Conservation (phyloP, 345 rosid species). For the Durio zibethinus region DNA sequence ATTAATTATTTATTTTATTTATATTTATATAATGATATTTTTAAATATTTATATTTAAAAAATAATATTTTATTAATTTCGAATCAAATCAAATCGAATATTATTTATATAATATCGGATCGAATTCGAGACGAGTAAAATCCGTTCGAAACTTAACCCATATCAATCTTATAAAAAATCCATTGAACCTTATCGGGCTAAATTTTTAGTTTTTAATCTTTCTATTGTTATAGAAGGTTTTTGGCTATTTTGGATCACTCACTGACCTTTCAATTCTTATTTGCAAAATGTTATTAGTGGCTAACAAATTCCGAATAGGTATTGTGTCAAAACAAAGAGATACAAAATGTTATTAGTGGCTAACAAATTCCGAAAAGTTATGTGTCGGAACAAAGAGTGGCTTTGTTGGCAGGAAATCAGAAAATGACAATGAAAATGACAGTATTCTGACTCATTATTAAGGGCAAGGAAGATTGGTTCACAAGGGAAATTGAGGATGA, state of each 20-base stretch:
- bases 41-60: no score
- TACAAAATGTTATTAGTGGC: not conserved
- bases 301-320: not conserved
- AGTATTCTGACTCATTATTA: not conserved
- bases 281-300: not conserved
- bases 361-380: not conserved
- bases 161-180: no score
- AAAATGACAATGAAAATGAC: not conserved
- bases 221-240: not conserved
- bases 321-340: not conserved
- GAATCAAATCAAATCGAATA: no score
- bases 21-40: no score
- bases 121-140: no score
- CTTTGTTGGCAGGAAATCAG: not conserved
- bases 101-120: no score
- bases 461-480: not conserved
- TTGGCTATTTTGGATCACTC: slow-evolving; percentile 2
- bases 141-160: no score
- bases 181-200: no score
- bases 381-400: not conserved
- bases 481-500: not conserved
- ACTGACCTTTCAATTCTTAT: not conserved
- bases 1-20: no score
- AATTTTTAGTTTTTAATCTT: not conserved
- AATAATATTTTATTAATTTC: no score